These are phyloP conservation scores for Punctularia strigosozonata DNA, from an alignment of 768 basidiomycete species.

Conservation along the genomic window DNA sequence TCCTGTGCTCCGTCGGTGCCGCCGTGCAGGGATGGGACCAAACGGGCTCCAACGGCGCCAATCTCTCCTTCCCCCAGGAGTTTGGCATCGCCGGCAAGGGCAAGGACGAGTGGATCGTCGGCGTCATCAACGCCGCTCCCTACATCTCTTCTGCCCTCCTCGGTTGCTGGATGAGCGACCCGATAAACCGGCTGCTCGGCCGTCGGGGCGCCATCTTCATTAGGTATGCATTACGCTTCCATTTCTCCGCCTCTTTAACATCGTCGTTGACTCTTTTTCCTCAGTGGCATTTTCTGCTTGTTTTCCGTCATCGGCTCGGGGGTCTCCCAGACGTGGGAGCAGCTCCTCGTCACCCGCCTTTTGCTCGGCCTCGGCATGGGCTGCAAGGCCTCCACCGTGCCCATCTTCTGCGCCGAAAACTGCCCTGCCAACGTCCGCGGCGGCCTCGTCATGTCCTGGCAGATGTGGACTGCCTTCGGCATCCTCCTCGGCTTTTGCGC, in stretches of 20 bases:
- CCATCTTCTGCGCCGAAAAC: slow-evolving; percentile 64
- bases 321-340: slow-evolving; percentile 43
- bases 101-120: too few relatives aligned
- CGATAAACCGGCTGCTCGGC: slow-evolving; percentile 49
- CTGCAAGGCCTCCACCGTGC: slow-evolving; percentile 51
- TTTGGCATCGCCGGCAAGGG: too few relatives aligned
- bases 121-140: too few relatives aligned
- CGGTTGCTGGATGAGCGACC: slow-evolving; percentile 58
- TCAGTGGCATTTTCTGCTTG: slow-evolving; percentile 28
- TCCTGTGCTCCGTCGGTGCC: slow-evolving; percentile 60
- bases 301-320: slow-evolving; percentile 42
- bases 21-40: slow-evolving; percentile 67
- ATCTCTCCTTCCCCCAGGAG: slow-evolving; percentile 41
- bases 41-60: slow-evolving; percentile 43
- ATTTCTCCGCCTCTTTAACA: too few relatives aligned
- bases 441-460: slow-evolving; percentile 89
- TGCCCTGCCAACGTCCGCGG: slow-evolving; percentile 76
- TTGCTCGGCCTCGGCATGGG: slow-evolving; percentile 43
- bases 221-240: too few relatives aligned
- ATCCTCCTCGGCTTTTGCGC: slow-evolving; percentile 64
- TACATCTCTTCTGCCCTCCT: slow-evolving; percentile 42
- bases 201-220: slow-evolving; percentile 44
- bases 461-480: slow-evolving; percentile 84
- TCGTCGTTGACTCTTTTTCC: too few relatives aligned
- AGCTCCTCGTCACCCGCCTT: slow-evolving; percentile 43